Percentiles rank a stretch among this genome's conserved stretches.
These are phyloP conservation scores for Fusarium kyushuense DNA, from an alignment of 2,329 filamentous ascomycete genomes.

Conservation along the genomic window DNA sequence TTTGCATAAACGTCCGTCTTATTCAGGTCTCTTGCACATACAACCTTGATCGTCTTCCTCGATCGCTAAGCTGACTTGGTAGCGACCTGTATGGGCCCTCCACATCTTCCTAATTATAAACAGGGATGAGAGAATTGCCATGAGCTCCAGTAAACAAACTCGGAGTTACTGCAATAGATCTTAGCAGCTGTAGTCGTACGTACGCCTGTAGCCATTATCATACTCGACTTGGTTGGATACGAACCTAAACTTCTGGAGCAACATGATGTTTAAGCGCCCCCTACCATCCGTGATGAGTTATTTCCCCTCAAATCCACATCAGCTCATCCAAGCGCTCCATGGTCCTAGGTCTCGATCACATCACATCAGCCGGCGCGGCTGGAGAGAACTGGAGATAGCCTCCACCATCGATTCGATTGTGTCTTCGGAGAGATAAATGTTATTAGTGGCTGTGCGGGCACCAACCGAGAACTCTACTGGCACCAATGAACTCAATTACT, in stretches of 20 bases:
- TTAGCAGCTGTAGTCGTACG: neutral
- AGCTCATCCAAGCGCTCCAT: conserved; percentile 14
- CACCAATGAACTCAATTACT: conserved; percentile 40
- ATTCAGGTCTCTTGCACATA: neutral
- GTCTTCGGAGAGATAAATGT: conserved; percentile 22
- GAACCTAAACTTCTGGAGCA: conserved; percentile 36
- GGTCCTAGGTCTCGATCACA: conserved; percentile 29
- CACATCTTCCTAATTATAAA: conserved; percentile 20
- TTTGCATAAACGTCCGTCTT: conserved; percentile 1
- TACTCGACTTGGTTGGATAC: conserved; percentile 7
- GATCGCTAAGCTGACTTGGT: neutral
- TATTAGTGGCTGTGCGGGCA: conserved; percentile 19
- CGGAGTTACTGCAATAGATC: conserved; percentile 11
- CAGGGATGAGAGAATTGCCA: conserved; percentile 16
- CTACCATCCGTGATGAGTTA: conserved; percentile 20
- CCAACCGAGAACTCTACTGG: conserved; percentile 32
- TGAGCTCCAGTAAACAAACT: conserved; percentile 23
- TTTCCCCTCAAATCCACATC: conserved; percentile 8
- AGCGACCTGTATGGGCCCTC: neutral
- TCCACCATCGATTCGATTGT: conserved; percentile 23
- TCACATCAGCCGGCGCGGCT: conserved; percentile 6
- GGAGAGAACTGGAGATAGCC: conserved; percentile 2
- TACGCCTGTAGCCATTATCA: conserved; percentile 5
- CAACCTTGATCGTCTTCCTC: neutral
- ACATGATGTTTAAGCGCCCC: conserved; percentile 7